phyloP scores from a whole-genome alignment of 2,329 filamentous ascomycete species.

The Botryotinia convoluta region DNA sequence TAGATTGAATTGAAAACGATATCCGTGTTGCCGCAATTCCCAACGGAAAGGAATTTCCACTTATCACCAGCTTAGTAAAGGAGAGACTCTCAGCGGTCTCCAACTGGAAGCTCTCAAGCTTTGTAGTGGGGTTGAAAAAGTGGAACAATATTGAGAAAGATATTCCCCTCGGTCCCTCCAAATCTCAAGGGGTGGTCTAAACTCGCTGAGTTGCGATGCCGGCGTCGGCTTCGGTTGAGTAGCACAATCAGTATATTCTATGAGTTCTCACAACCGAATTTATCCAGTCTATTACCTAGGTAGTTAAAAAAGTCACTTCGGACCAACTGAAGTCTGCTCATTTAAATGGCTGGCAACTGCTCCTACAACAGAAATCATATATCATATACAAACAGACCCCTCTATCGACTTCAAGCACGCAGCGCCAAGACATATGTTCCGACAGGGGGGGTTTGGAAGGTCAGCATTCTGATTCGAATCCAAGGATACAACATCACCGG shows the following conservation, averaged over 20 bases:
- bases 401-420: background rate
- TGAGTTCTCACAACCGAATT: background rate
- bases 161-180: conserved; percentile 3
- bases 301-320: background rate
- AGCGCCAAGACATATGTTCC: background rate
- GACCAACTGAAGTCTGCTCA: background rate
- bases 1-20: background rate
- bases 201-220: conserved; percentile 1
- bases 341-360: background rate
- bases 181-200: background rate
- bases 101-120: conserved; percentile 9
- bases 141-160: conserved; percentile 14
- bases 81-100: background rate
- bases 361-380: background rate
- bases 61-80: background rate
- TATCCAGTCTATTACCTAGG: background rate
- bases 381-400: background rate
- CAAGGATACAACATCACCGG: background rate
- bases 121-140: background rate
- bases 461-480: background rate
- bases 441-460: background rate
- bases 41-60: conserved; percentile 11
- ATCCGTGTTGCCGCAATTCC: background rate
- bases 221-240: conserved; percentile 7
- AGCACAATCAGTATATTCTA: background rate